These are phyloP conservation scores for Aspergillus terreus DNA, from an alignment of 2,329 filamentous ascomycete species.

Conservation along the genomic window DNA sequence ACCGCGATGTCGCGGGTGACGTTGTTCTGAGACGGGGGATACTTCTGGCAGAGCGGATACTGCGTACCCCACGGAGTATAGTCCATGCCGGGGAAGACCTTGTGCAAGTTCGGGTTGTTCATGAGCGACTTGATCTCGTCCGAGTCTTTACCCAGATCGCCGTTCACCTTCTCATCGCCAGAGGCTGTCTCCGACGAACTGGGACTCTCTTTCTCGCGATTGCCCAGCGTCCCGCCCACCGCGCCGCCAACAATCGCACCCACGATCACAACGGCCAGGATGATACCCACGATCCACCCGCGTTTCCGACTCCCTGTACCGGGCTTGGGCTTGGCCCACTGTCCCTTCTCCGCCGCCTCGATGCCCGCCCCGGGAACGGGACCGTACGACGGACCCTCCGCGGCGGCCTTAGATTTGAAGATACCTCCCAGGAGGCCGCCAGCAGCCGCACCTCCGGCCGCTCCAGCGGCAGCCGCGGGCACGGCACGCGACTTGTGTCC, in stretches of 20 bases:
- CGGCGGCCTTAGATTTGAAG: conserved; percentile 38
- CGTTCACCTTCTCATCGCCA: conserved; percentile 60
- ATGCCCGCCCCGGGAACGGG: conserved; percentile 44
- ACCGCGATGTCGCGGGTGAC: conserved; percentile 88
- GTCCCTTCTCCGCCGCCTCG: conserved; percentile 57
- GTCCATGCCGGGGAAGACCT: conserved; percentile 91
- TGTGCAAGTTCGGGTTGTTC: conserved; percentile 78
- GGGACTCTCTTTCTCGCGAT: conserved; percentile 40
- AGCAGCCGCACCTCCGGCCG: conserved; percentile 30
- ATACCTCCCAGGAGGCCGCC: conserved; percentile 38
- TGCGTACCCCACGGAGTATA: conserved; percentile 91
- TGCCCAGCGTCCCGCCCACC: conserved; percentile 67
- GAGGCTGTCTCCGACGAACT: conserved; percentile 46
- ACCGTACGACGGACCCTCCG: conserved; percentile 51
- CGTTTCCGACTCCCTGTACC: conserved; percentile 61
- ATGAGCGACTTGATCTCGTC: conserved; percentile 75
- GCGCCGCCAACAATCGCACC: conserved; percentile 71
- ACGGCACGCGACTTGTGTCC: conserved; percentile 9
- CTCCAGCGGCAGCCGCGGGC: conserved; percentile 48
- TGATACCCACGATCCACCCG: conserved; percentile 65
- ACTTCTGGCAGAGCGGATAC: conserved; percentile 74
- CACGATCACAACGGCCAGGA: conserved; percentile 63
- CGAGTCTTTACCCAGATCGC: conserved; percentile 71
- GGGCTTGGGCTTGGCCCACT: conserved; percentile 57
- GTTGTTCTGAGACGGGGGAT: conserved; percentile 87